phyloP scores from a whole-genome alignment of 2,329 filamentous ascomycete genomes.

The Alternaria triticina region DNA sequence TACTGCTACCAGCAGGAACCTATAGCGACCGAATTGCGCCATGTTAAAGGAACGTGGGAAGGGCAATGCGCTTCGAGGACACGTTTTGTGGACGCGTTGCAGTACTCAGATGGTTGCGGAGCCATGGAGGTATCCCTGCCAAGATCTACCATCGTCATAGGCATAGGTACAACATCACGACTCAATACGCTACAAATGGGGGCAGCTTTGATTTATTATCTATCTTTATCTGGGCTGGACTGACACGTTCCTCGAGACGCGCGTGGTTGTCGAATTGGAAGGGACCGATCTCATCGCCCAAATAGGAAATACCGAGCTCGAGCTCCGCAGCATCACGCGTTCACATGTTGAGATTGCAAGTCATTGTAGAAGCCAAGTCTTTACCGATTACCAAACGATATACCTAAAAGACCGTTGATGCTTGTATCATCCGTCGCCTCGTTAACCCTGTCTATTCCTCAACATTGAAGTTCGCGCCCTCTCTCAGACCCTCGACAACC shows the following conservation, averaged over 20 bases:
- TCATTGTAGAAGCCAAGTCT: conserved; percentile 10
- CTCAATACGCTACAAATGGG: background rate
- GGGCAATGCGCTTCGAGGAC: conserved; percentile 37
- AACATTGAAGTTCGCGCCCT: conserved; percentile 74
- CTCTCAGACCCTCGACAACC: conserved; percentile 84
- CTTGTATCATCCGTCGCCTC: conserved; percentile 7
- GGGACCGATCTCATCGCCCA: background rate
- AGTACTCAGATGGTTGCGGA: conserved; percentile 37
- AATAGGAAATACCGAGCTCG: conserved; percentile 20
- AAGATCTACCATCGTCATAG: conserved; percentile 14
- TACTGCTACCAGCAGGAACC: conserved; percentile 86
- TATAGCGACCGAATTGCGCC: conserved; percentile 70
- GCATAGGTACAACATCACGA: background rate
- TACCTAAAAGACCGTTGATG: conserved; percentile 19
- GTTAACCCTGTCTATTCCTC: conserved; percentile 51
- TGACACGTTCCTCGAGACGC: background rate
- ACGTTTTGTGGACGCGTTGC: conserved; percentile 24
- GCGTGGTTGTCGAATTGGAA: background rate
- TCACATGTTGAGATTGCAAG: conserved; percentile 7
- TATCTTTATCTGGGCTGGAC: background rate
- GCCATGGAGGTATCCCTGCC: conserved; percentile 28
- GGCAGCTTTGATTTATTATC: background rate
- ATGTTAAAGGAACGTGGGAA: conserved; percentile 39
- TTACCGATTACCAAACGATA: conserved; percentile 4
- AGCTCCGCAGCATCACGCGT: conserved; percentile 11